phyloP scores from a whole-genome alignment of 257 asterid genomes.

The Nicotiana otophora region DNA sequence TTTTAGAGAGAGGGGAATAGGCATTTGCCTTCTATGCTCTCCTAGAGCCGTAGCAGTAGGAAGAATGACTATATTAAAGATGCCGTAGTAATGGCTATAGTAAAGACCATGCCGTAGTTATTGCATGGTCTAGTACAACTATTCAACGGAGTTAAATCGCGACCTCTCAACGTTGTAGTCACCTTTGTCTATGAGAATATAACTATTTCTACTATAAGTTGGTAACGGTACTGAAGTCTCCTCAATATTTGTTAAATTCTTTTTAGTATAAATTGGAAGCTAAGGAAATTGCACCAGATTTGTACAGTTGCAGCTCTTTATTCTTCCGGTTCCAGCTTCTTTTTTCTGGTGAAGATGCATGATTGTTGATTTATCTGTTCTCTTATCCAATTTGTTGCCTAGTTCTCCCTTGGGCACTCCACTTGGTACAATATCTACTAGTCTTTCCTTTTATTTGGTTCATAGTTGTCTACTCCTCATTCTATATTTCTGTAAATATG shows the following conservation, averaged over 20 bases:
- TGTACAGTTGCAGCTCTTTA: background rate
- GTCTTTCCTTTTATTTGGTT: background rate
- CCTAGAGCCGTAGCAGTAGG: background rate
- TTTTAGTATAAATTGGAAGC: background rate
- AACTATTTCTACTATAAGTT: background rate
- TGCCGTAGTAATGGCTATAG: background rate
- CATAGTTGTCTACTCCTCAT: background rate
- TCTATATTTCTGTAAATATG: background rate
- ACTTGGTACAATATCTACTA: background rate
- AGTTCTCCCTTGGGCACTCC: background rate
- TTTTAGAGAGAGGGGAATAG: background rate
- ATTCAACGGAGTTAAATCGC: background rate
- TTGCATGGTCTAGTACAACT: constrained; percentile 6
- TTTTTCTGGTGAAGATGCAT: constrained; percentile 1
- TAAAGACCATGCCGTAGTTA: background rate
- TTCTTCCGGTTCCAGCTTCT: background rate
- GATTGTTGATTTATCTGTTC: background rate
- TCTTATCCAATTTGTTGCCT: background rate
- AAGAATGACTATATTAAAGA: background rate
- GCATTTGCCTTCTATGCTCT: constrained; percentile 1
- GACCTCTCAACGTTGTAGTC: constrained; percentile 1
- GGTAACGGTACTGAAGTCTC: background rate
- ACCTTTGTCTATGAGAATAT: background rate
- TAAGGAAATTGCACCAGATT: background rate
- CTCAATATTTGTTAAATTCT: background rate